Percentiles rank a stretch among this genome's conserved stretches.
Conservation (phyloP, 176 grass and related monocot species). For the Echinochloa phyllopogon region DNA sequence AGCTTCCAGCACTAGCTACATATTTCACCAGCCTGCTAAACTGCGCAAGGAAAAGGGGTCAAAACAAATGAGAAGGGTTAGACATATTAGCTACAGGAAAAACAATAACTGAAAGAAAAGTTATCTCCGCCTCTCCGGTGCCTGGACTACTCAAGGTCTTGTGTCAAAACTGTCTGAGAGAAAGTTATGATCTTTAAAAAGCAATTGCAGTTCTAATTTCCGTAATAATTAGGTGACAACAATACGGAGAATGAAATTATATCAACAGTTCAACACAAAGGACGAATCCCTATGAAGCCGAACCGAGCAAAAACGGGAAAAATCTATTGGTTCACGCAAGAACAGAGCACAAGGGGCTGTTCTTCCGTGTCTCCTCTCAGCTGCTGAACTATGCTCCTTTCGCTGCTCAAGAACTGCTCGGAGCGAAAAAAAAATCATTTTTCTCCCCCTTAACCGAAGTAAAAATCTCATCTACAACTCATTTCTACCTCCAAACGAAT, state of each 20-base stretch:
- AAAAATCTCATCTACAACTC: background rate
- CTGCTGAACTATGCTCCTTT: background rate
- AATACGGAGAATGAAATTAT: background rate
- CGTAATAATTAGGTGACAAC: background rate
- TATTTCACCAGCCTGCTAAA: slow-evolving; percentile 48
- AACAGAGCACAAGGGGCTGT: background rate
- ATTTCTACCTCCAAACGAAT: too few relatives aligned
- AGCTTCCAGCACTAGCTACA: slow-evolving; percentile 42
- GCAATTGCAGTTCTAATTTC: background rate
- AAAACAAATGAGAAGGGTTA: background rate
- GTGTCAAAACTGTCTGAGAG: background rate
- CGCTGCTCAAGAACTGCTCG: background rate
- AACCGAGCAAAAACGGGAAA: background rate
- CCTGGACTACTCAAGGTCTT: background rate
- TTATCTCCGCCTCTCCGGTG: background rate
- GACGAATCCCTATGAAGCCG: background rate
- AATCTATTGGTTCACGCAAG: background rate
- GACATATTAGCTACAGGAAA: background rate
- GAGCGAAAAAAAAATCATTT: background rate
- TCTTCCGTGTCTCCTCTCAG: background rate
- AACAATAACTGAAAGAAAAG: background rate
- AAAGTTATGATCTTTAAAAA: background rate
- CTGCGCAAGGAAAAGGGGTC: slow-evolving; percentile 9
- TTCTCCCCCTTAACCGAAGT: background rate
- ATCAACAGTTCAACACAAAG: background rate